These are phyloP conservation scores for Euclidium syriacum DNA, from an alignment of 345 rosid species.

Conservation along the genomic window DNA sequence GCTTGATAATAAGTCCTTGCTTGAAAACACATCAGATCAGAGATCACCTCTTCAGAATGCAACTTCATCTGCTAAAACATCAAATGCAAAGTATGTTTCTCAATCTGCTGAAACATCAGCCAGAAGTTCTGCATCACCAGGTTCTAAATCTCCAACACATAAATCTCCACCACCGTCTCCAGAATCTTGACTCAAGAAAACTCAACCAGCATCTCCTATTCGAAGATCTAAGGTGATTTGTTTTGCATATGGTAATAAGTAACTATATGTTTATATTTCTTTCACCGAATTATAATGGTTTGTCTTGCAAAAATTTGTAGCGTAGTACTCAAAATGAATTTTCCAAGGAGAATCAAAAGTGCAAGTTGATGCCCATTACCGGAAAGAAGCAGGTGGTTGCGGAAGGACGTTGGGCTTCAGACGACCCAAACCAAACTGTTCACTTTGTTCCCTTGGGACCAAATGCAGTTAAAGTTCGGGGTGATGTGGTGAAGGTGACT, in stretches of 20 bases:
- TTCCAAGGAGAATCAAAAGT: background rate
- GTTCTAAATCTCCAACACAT: background rate
- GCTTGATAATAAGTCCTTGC: background rate
- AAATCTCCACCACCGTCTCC: background rate
- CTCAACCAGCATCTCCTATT: background rate
- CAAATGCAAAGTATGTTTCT: background rate
- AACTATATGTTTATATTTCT: background rate
- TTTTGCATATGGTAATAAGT: background rate
- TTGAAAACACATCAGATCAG: background rate
- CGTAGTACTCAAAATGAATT: background rate
- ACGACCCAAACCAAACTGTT: too few relatives aligned
- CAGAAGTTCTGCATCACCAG: background rate
- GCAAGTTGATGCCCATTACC: background rate
- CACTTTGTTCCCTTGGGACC: too few relatives aligned
- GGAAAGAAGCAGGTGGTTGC: background rate
- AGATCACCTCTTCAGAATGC: background rate
- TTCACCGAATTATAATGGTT: background rate
- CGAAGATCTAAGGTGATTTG: background rate
- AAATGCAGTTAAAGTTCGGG: too few relatives aligned
- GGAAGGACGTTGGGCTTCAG: too few relatives aligned
- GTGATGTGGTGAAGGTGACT: too few relatives aligned
- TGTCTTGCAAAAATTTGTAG: too few relatives aligned
- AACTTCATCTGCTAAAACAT: background rate
- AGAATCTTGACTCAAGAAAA: background rate
- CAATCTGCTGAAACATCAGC: background rate